Conservation (phyloP, 1,284 basidiomycete species). For the Cutaneotrichosporon curvatum region DNA sequence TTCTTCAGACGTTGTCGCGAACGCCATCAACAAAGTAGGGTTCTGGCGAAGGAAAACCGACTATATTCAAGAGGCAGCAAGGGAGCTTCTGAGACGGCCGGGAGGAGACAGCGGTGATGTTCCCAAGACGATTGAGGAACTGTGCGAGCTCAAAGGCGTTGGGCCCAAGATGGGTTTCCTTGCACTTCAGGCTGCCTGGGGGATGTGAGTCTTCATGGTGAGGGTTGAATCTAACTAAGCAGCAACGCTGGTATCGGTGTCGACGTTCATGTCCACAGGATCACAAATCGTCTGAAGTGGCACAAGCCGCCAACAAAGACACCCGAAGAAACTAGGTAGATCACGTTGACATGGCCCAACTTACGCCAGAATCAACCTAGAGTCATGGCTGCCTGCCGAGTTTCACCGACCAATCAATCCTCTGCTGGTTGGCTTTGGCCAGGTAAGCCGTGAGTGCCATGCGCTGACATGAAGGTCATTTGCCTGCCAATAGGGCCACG, state of each 20-base stretch:
- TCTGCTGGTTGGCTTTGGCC: constrained; percentile 85
- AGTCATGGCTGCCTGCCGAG: constrained; percentile 81
- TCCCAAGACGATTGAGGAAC: constrained; percentile 74
- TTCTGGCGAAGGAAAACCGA: constrained; percentile 85
- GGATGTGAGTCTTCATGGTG: constrained; percentile 55
- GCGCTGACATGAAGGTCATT: constrained; percentile 45
- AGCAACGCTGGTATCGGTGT: constrained; percentile 94
- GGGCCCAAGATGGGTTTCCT: constrained; percentile 92
- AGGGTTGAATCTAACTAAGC: too few relatives aligned
- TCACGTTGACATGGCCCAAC: too few relatives aligned
- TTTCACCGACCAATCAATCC: constrained; percentile 78
- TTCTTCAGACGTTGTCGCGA: constrained; percentile 57
- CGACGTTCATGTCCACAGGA: constrained; percentile 90
- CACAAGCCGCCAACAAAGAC: constrained; percentile 73
- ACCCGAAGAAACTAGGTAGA: constrained; percentile 76
- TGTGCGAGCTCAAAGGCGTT: constrained; percentile 76
- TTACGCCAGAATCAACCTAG: constrained; percentile 63
- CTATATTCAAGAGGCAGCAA: constrained; percentile 63
- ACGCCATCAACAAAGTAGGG: constrained; percentile 79
- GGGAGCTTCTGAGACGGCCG: constrained; percentile 57
- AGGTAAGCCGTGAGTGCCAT: constrained; percentile 40
- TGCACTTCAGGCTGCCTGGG: constrained; percentile 75
- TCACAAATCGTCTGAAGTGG: constrained; percentile 89
- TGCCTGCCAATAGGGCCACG: constrained; percentile 76
- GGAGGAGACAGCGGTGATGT: constrained; percentile 55